phyloP scores from a whole-genome alignment of 306 rosid species.

The Gastrolobium villosum region DNA sequence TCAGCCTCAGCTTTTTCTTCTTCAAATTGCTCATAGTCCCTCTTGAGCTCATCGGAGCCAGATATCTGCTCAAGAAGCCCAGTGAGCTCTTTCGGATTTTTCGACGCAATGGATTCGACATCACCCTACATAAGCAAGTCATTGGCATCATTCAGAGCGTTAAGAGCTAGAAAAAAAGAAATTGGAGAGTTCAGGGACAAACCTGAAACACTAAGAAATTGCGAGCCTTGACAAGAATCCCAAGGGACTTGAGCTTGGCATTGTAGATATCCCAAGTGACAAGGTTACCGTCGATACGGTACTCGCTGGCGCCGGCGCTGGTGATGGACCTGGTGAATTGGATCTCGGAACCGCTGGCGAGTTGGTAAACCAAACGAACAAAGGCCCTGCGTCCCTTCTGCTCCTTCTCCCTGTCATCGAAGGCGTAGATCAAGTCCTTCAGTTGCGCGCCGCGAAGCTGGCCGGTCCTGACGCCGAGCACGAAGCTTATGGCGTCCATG shows the following conservation, averaged over 20 bases:
- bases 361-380: slow-evolving; percentile 85
- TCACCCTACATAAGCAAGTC: slow-evolving; percentile 75
- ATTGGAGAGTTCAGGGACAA: neutral
- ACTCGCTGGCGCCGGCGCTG: slow-evolving; percentile 86
- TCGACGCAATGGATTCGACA: slow-evolving; percentile 97
- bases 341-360: slow-evolving; percentile 77
- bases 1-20: slow-evolving; percentile 86
- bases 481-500: slow-evolving; percentile 99
- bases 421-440: slow-evolving; percentile 93
- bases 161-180: neutral
- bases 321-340: slow-evolving; percentile 85
- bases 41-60: slow-evolving; percentile 92
- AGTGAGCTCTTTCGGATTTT: slow-evolving; percentile 93
- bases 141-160: slow-evolving; percentile 5
- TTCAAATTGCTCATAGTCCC: slow-evolving; percentile 89
- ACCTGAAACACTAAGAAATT: slow-evolving; percentile 99
- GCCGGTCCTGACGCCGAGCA: slow-evolving; percentile 93
- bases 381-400: slow-evolving; percentile 90
- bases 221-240: slow-evolving; percentile 97
- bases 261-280: slow-evolving; percentile 87
- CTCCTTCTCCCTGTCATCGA: slow-evolving; percentile 88
- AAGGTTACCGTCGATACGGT: slow-evolving; percentile 73
- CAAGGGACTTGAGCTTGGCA: slow-evolving; percentile 78
- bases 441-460: slow-evolving; percentile 98
- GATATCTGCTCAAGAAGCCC: slow-evolving; percentile 95